Evolutionary conservation across 441 rosid species (phyloP).

Genomic region (Eruca vesicaria): DNA sequence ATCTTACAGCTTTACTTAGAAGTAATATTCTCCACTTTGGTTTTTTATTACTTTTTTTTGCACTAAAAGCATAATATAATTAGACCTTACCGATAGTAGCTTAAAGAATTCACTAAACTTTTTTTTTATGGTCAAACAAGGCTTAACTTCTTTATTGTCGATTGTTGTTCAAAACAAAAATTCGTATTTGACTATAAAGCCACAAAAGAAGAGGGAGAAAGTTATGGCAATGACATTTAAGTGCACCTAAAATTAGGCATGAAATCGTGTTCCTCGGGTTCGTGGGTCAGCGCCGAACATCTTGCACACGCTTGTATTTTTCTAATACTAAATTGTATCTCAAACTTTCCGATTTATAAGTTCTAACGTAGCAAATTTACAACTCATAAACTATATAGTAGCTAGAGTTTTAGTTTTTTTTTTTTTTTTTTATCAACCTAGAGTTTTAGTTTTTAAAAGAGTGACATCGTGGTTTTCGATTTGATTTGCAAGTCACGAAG

Average conservation of each 20-base stretch:
- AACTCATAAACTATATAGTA: too few relatives aligned
- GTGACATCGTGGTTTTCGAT: not conserved
- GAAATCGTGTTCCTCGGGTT: not conserved
- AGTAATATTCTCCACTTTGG: not conserved
- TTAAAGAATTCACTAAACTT: not conserved
- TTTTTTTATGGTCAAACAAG: not conserved
- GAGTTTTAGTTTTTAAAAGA: not conserved
- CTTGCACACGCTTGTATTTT: not conserved
- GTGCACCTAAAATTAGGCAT: slow-evolving; percentile 29
- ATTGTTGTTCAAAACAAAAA: not conserved
- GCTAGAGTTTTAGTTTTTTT: too few relatives aligned
- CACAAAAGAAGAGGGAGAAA: not conserved
- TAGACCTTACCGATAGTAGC: not conserved
- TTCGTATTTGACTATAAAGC: not conserved
- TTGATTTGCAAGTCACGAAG: not conserved
- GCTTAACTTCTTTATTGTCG: not conserved
- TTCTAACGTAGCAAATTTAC: too few relatives aligned
- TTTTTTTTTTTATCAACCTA: too few relatives aligned
- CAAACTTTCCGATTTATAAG: not conserved
- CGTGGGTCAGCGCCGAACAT: slow-evolving; percentile 26
- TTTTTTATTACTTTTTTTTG: not conserved
- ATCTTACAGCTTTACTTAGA: not conserved
- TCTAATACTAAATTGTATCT: not conserved
- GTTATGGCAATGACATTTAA: not conserved
- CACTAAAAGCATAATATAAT: not conserved